Conservation (phyloP, 2,329 filamentous ascomycete species). For the Cytospora paraplurivora region DNA sequence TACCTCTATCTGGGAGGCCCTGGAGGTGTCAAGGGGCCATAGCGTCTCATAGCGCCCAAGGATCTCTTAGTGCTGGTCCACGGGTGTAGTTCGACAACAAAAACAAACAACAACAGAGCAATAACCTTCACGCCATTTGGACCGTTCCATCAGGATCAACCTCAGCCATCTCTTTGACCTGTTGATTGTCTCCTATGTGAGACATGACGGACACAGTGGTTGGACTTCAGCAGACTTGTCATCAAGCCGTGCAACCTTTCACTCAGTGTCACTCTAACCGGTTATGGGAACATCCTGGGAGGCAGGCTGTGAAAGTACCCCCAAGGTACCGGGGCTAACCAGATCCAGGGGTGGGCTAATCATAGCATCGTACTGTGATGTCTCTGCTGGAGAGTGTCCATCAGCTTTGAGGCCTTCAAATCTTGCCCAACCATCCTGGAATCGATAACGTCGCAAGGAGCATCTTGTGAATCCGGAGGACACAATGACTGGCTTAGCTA, state of each 20-base stretch:
- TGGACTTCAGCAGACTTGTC: slow-evolving; percentile 19
- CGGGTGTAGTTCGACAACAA: neutral
- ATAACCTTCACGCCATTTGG: neutral
- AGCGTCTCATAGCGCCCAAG: neutral
- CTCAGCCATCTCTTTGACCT: slow-evolving; percentile 3
- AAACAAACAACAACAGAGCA: neutral
- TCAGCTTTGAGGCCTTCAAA: neutral
- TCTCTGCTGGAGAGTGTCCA: neutral
- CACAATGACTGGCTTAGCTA: neutral
- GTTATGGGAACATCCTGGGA: slow-evolving; percentile 13
- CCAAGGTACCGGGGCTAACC: slow-evolving; percentile 14
- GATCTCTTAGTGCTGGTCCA: neutral
- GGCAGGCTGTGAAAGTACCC: slow-evolving; percentile 1
- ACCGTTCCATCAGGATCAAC: neutral
- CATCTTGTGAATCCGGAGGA: neutral
- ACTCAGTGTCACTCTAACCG: slow-evolving; percentile 8
- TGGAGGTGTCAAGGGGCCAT: neutral
- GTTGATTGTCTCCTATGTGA: neutral
- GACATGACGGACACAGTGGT: slow-evolving; percentile 4
- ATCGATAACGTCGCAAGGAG: neutral
- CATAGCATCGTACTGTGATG: neutral
- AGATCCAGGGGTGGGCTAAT: slow-evolving; percentile 7
- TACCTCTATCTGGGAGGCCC: neutral
- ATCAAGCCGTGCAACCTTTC: slow-evolving; percentile 12
- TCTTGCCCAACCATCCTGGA: neutral